Evolutionary conservation across 768 basidiomycete species (phyloP), one percentile per base, ranked within the genome.

Genomic region (Grammothele lineata): DNA sequence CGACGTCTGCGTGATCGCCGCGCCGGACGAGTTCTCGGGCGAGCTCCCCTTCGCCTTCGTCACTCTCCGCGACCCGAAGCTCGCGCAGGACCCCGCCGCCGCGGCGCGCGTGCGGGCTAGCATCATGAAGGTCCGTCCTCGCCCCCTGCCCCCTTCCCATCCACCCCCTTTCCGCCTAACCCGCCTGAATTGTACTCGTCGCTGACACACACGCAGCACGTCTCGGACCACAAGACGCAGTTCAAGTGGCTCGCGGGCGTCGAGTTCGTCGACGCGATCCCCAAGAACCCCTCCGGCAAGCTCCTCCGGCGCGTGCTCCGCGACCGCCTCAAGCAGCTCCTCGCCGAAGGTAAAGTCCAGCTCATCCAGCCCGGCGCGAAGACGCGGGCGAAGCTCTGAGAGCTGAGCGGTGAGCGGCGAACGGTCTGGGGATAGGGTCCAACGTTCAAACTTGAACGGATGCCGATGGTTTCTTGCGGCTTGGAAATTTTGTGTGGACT

Each of bases 11-110:
- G 83, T 87, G 2, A 77, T 87, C 15, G 77, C 81, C 1, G 57
- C 83, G 25, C 77, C 76, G 7, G 80, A 88, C 56, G 84, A 85
- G 7, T 87, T 77, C 49, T 80, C 77, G 48, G 86, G 86, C 14
- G 86, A 88, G 59, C 65, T 85, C 5, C 86, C 86, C 0, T 58
- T 86, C 57, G 87, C 85, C 4, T 87, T 79, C 55, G 73, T 87
- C 3, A 80, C 78, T 1, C 69, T 84, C 4, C 70, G 37, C 26
- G 38, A 30, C 9, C 59, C 62, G 26, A 67, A 72, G 38, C 49
- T 63, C 18, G 65, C 67, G 36, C 48, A 48, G 30, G 60, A 70
- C 33, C 53, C 66, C 3, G 48, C 45, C 4, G 74, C 67, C 21
- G 67, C 57, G 1, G 61, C 68, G 4, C 58, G 62, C 38, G 58